These are phyloP conservation scores for Mucor velutinosus DNA, from an alignment of 371 early-diverging fungal genomes.

Conservation along the genomic window DNA sequence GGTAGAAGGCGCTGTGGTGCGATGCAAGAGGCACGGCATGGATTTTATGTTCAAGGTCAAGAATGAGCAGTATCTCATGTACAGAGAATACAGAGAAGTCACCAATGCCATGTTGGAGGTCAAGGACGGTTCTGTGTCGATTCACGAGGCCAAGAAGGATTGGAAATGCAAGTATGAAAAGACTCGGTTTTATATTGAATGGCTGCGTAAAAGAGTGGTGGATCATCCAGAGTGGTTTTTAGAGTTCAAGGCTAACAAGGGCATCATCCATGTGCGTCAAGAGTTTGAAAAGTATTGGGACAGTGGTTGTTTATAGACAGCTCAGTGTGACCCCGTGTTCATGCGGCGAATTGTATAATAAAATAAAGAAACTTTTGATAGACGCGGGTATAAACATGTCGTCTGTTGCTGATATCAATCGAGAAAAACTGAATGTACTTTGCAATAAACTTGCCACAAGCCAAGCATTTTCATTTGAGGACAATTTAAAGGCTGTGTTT, in stretches of 20 bases:
- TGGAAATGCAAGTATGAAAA: conserved; percentile 41
- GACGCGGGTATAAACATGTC: background rate
- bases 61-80: conserved; percentile 90
- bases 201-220: conserved; percentile 66
- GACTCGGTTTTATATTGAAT: conserved; percentile 73
- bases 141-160: background rate
- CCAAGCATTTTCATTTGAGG: conserved; percentile 8
- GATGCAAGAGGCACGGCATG: conserved; percentile 57
- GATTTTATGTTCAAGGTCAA: conserved; percentile 91
- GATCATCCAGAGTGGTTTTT: conserved; percentile 73
- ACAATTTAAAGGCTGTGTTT: conserved; percentile 9
- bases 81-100: conserved; percentile 94
- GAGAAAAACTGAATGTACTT: background rate
- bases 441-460: background rate
- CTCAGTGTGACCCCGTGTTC: background rate
- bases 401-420: conserved; percentile 11
- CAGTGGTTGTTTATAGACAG: background rate
- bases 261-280: conserved; percentile 79
- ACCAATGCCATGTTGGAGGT: conserved; percentile 62
- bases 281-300: conserved; percentile 57
- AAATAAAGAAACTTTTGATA: background rate
- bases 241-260: conserved; percentile 67
- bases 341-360: background rate
- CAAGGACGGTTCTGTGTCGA: conserved; percentile 9
- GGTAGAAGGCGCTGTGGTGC: conserved; percentile 92